Evolutionary conservation across 257 asterid genomes (phyloP).

Genomic region (Buddleja alternifolia): DNA sequence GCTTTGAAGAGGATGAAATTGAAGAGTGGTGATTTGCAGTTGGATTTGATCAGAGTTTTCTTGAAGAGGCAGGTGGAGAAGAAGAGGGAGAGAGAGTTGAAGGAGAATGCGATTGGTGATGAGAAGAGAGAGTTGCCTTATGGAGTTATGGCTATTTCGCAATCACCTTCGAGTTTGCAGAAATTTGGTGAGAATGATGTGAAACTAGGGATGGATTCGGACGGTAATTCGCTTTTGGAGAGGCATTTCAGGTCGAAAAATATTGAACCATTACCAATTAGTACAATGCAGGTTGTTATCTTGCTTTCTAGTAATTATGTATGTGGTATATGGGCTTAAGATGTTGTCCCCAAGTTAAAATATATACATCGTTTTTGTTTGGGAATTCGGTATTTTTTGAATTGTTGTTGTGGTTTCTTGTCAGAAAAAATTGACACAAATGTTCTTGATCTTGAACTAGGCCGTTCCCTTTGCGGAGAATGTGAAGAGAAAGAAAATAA

Average conservation of each 20-base stretch:
- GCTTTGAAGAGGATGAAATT: slow-evolving; percentile 81
- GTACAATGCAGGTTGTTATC: slow-evolving; percentile 78
- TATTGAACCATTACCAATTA: slow-evolving; percentile 75
- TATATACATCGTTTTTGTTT: not conserved
- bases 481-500: slow-evolving; percentile 58
- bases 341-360: not conserved
- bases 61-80: slow-evolving; percentile 82
- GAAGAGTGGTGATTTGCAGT: slow-evolving; percentile 81
- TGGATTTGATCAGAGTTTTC: slow-evolving; percentile 85
- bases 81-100: slow-evolving; percentile 64
- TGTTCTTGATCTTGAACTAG: slow-evolving; percentile 42
- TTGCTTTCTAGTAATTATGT: slow-evolving; percentile 16
- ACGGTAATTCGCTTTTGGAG: slow-evolving; percentile 36
- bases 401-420: not conserved
- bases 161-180: slow-evolving; percentile 35
- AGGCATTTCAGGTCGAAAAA: slow-evolving; percentile 86
- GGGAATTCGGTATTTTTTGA: not conserved
- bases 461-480: slow-evolving; percentile 64
- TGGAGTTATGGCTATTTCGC: slow-evolving; percentile 86
- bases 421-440: not conserved
- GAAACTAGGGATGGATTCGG: slow-evolving; percentile 57
- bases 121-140: slow-evolving; percentile 65
- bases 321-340: not conserved
- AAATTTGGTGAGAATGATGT: slow-evolving; percentile 43
- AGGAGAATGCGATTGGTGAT: slow-evolving; percentile 40